Evolutionary conservation across 2,329 filamentous ascomycete genomes (phyloP).

Genomic region (Cytospora piceicola): DNA sequence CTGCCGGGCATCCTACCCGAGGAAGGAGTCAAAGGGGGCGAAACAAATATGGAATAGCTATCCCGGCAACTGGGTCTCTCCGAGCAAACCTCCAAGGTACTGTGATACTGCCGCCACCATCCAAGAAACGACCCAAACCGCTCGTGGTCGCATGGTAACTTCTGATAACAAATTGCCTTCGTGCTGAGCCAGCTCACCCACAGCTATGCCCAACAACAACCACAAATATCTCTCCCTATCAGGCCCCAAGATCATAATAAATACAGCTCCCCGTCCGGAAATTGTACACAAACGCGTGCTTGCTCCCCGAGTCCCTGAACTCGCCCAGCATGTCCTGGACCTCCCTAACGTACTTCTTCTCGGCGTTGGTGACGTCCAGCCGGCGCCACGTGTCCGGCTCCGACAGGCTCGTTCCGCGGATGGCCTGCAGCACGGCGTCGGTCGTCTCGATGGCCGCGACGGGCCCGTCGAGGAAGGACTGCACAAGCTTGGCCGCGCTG

Average conservation of each 20-base stretch:
- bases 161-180: not conserved
- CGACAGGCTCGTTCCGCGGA: slow-evolving; percentile 73
- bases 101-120: not conserved
- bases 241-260: slow-evolving; percentile 77
- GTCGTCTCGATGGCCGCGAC: slow-evolving; percentile 88
- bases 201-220: not conserved
- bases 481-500: slow-evolving; percentile 64
- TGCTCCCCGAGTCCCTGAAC: slow-evolving; percentile 62
- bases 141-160: not conserved
- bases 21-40: not conserved
- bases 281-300: slow-evolving; percentile 88
- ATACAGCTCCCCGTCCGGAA: slow-evolving; percentile 83
- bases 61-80: not conserved
- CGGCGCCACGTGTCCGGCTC: slow-evolving; percentile 84
- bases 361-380: slow-evolving; percentile 75
- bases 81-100: not conserved
- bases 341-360: slow-evolving; percentile 81
- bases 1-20: not conserved
- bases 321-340: slow-evolving; percentile 74
- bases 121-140: not conserved
- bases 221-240: slow-evolving; percentile 14
- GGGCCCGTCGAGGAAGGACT: slow-evolving; percentile 74
- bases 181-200: not conserved
- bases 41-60: not conserved
- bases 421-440: slow-evolving; percentile 77